phyloP scores from a whole-genome alignment of 805 yeast genomes.

The Tetrapisispora namnaoensis region DNA sequence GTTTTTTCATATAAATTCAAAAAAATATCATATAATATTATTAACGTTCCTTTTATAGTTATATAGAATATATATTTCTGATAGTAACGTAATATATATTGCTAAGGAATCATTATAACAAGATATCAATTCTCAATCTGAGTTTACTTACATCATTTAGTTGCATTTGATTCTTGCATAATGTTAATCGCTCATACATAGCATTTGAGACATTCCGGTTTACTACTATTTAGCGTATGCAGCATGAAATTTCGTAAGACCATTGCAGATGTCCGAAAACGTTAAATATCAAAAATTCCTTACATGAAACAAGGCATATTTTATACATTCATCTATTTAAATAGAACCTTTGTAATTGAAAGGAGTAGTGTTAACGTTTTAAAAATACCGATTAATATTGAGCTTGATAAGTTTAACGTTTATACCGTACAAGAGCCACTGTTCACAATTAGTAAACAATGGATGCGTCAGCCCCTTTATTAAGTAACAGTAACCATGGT shows the following conservation, averaged over 20 bases:
- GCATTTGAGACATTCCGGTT: too few relatives aligned
- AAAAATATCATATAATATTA: conserved; percentile 1
- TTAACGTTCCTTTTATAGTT: conserved; percentile 1
- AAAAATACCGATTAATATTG: too few relatives aligned
- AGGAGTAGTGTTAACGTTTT: too few relatives aligned
- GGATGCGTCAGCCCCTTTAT: conserved; percentile 3
- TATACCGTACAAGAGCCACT: too few relatives aligned
- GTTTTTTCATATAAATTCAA: not conserved
- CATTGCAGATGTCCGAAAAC: not conserved
- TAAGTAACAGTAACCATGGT: conserved; percentile 5
- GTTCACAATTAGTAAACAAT: not conserved
- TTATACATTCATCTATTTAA: too few relatives aligned
- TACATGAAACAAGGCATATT: too few relatives aligned
- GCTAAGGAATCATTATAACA: conserved; percentile 1
- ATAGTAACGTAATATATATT: not conserved
- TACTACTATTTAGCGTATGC: not conserved
- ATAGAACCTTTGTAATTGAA: too few relatives aligned
- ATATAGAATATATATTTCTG: conserved; percentile 1
- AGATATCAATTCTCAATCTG: not conserved
- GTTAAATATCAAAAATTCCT: not conserved
- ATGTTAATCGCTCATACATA: too few relatives aligned
- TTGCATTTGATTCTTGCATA: too few relatives aligned
- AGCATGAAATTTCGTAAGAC: not conserved
- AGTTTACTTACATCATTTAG: too few relatives aligned
- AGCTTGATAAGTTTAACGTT: too few relatives aligned